These are phyloP conservation scores for Vinca minor DNA, from an alignment of 257 asterid genomes.

Conservation along the genomic window DNA sequence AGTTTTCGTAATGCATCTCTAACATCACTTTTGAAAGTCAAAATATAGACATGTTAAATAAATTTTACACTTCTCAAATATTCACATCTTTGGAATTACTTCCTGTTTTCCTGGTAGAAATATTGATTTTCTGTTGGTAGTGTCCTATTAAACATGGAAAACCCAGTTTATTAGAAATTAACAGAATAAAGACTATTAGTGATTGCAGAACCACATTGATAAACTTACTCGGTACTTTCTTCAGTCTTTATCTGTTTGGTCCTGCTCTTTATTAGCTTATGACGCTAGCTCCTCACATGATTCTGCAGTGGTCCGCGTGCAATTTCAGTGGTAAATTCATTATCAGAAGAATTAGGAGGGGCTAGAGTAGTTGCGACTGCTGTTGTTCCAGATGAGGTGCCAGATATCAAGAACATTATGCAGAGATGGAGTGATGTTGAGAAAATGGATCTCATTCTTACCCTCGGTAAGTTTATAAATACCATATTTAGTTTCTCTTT, in stretches of 20 bases:
- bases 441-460: conserved; percentile 84
- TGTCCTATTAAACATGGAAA: background rate
- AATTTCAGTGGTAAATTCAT: conserved; percentile 67
- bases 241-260: background rate
- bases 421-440: conserved; percentile 85
- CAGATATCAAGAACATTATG: conserved; percentile 54
- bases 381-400: conserved; percentile 77
- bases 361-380: conserved; percentile 63
- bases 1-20: background rate
- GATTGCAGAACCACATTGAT: background rate
- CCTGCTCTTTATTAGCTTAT: background rate
- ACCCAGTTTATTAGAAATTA: background rate
- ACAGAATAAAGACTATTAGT: background rate
- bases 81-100: background rate
- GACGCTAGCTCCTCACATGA: conserved; percentile 17
- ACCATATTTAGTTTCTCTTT: conserved; percentile 3
- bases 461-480: conserved; percentile 55
- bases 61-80: background rate
- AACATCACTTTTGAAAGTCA: conserved; percentile 10
- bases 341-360: conserved; percentile 84
- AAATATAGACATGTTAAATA: background rate
- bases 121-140: background rate
- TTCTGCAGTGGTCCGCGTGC: conserved; percentile 88
- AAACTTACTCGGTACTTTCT: background rate
- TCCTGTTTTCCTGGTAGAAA: background rate